These are phyloP conservation scores for Serendipita sp. DNA, from an alignment of 768 basidiomycete species.

Conservation along the genomic window DNA sequence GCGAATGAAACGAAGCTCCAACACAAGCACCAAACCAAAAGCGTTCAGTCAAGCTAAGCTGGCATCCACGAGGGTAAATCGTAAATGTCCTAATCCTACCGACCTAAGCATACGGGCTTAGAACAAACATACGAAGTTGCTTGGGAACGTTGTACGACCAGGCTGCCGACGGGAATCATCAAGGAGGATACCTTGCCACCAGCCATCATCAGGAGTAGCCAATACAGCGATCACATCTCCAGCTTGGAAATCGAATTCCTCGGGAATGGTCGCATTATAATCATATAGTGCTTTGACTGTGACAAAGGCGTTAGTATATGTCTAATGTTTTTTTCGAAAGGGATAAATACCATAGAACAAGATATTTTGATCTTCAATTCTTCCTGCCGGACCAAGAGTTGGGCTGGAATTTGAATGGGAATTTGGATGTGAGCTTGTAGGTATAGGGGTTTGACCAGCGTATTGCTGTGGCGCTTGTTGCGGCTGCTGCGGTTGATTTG, in stretches of 20 bases:
- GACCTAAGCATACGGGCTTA: slow-evolving; percentile 15
- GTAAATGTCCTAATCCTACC: not conserved
- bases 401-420: not conserved
- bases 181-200: slow-evolving; percentile 90
- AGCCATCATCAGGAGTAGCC: slow-evolving; percentile 85
- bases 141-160: slow-evolving; percentile 70
- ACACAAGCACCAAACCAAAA: too few species aligned
- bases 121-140: slow-evolving; percentile 75
- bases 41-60: too few species aligned
- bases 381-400: slow-evolving; percentile 6
- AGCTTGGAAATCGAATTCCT: slow-evolving; percentile 92
- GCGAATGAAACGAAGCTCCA: too few species aligned
- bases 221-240: slow-evolving; percentile 95
- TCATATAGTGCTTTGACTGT: slow-evolving; percentile 82
- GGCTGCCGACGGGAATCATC: slow-evolving; percentile 54
- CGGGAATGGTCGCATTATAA: slow-evolving; percentile 67
- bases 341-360: slow-evolving; percentile 60
- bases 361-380: slow-evolving; percentile 63
- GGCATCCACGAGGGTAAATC: too few species aligned
- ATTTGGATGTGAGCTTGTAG: too few species aligned
- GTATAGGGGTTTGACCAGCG: too few species aligned
- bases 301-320: slow-evolving; percentile 7
- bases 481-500: too few species aligned
- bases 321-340: not conserved
- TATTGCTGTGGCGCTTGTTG: too few species aligned